Evolutionary conservation across 805 yeast genomes (phyloP).

Genomic region (Isabelozyma pseudorhagii): DNA sequence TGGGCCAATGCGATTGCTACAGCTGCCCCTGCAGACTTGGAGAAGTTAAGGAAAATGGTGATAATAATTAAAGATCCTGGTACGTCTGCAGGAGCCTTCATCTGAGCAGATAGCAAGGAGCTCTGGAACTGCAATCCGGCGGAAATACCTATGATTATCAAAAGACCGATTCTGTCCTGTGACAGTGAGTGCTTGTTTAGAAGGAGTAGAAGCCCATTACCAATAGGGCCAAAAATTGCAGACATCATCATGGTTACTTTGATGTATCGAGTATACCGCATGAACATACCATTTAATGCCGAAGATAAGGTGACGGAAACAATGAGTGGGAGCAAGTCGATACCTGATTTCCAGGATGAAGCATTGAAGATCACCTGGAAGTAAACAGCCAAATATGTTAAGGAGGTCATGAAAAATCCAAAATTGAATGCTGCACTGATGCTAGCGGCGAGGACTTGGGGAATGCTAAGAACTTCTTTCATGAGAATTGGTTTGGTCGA

Average conservation of each 20-base stretch:
- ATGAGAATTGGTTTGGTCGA: conserved; percentile 49
- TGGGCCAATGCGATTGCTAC: conserved; percentile 30
- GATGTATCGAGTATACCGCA: conserved; percentile 23
- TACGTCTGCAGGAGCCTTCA: conserved; percentile 32
- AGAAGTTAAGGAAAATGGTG: conserved; percentile 32
- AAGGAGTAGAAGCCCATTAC: conserved; percentile 30
- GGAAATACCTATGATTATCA: conserved; percentile 31
- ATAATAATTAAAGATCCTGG: conserved; percentile 34
- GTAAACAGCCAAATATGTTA: conserved; percentile 33
- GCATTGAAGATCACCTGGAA: conserved; percentile 37
- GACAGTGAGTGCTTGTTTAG: conserved; percentile 19
- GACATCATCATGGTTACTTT: conserved; percentile 31
- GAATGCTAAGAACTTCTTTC: conserved; percentile 33
- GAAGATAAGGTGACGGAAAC: conserved; percentile 31
- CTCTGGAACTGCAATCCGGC: conserved; percentile 37
- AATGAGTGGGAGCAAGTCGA: conserved; percentile 33
- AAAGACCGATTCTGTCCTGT: conserved; percentile 26
- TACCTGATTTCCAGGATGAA: conserved; percentile 34
- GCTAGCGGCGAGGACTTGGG: conserved; percentile 36
- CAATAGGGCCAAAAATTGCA: conserved; percentile 28
- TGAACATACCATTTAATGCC: conserved; percentile 27
- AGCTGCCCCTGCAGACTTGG: conserved; percentile 30
- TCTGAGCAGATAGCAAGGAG: conserved; percentile 32
- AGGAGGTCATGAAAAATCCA: conserved; percentile 37
- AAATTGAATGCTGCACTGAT: conserved; percentile 32